These are phyloP conservation scores for Globisporangium ultimum DNA, from an alignment of 352 stramenopile species.

Conservation along the genomic window DNA sequence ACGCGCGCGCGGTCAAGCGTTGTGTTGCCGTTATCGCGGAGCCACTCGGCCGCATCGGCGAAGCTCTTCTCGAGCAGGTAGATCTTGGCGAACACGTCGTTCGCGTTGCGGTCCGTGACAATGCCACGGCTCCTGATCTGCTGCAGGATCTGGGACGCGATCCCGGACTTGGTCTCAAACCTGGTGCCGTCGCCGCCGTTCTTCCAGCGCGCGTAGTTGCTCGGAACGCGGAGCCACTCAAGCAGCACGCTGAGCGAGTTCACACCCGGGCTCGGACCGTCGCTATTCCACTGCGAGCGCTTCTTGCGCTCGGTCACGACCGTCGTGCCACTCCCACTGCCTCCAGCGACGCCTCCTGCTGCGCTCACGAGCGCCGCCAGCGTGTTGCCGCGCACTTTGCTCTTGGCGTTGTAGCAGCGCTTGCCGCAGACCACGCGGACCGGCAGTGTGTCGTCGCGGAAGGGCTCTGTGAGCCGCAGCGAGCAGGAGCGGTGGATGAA, in stretches of 20 bases:
- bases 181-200: slow-evolving; percentile 13
- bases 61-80: slow-evolving; percentile 21
- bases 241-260: slow-evolving; percentile 16
- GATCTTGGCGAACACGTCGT: slow-evolving; percentile 21
- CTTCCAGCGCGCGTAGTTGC: slow-evolving; percentile 16
- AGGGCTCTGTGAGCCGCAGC: slow-evolving; percentile 13
- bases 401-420: slow-evolving; percentile 16
- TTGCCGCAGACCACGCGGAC: slow-evolving; percentile 15
- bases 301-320: slow-evolving; percentile 14
- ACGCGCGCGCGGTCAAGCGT: slow-evolving; percentile 1
- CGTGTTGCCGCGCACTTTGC: neutral
- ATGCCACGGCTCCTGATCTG: slow-evolving; percentile 13
- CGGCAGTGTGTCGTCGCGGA: slow-evolving; percentile 8
- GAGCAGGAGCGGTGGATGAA: slow-evolving; percentile 16
- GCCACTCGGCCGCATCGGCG: slow-evolving; percentile 10
- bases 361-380: neutral
- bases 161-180: slow-evolving; percentile 14
- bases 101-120: slow-evolving; percentile 16
- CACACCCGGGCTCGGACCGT: slow-evolving; percentile 9
- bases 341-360: neutral
- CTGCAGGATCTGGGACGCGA: slow-evolving; percentile 13
- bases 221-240: slow-evolving; percentile 13
- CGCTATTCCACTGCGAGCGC: slow-evolving; percentile 16
- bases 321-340: neutral
- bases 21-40: slow-evolving; percentile 5